Percentiles rank a stretch among this genome's conserved stretches.
Conservation (phyloP, 1,284 basidiomycete genomes). For the Sporisorium iseilematis-ciliati region DNA sequence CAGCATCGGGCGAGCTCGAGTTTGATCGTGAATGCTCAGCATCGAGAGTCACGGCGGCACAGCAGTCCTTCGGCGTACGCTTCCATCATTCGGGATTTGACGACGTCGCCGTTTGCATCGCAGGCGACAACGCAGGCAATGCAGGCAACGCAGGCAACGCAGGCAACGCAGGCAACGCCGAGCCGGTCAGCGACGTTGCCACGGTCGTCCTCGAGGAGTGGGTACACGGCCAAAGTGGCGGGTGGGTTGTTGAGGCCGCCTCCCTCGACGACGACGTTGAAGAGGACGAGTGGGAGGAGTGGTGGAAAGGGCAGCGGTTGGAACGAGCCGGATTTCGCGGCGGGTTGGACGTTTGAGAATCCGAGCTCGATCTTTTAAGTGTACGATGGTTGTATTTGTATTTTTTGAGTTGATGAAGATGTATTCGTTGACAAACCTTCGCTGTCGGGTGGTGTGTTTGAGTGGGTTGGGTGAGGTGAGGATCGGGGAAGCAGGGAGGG, state of each 20-base stretch:
- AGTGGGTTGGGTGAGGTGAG: no score
- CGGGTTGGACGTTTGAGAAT: slow-evolving; percentile 32
- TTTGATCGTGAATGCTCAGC: slow-evolving; percentile 9
- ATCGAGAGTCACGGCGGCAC: slow-evolving; percentile 8
- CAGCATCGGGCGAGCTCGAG: slow-evolving; percentile 14
- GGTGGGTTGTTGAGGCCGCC: slow-evolving; percentile 21
- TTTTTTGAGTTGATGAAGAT: not conserved
- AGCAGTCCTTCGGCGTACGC: slow-evolving; percentile 17
- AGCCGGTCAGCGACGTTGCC: slow-evolving; percentile 36
- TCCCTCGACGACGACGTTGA: not conserved
- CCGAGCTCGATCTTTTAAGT: slow-evolving; percentile 6
- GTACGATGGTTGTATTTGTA: not conserved
- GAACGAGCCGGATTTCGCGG: slow-evolving; percentile 20
- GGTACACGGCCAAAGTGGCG: not conserved
- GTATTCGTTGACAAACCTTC: no score
- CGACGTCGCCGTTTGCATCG: slow-evolving; percentile 27
- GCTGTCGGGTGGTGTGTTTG: no score
- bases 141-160: no score
- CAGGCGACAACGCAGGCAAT: slow-evolving; percentile 3
- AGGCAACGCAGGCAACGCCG: no score
- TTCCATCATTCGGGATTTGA: slow-evolving; percentile 35
- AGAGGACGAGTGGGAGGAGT: not conserved
- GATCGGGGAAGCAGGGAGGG: no score
- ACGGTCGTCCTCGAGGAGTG: slow-evolving; percentile 13
- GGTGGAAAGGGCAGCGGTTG: not conserved